Base-by-base conservation (phyloP, 352 stramenopile species). In the Phytophthora sp. region DNA sequence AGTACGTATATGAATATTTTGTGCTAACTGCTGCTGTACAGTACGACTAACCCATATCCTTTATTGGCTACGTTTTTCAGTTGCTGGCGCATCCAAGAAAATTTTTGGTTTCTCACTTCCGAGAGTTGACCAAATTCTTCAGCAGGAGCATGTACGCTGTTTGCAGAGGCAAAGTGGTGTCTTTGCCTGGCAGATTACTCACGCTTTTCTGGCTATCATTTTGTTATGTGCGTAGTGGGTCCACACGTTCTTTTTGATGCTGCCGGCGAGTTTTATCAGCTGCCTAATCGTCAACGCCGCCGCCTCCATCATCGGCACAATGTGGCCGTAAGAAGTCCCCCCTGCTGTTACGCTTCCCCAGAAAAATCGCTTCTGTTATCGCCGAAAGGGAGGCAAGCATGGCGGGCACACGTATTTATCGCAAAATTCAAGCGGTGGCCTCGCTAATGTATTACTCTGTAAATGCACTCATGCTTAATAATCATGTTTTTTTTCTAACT, bases 221-320 rank as follows among this genome's bases (percentile, higher is more conserved):
- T 45, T 66, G 37, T 32, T 72, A n/a, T n/a, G n/a, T 67, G n/a
- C 8, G 11, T 42, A 92, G 84, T 87, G 76, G 66, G 74, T 91
- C 28, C 84, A 93, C 53, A 87, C 82, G 30, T 90, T 90, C 54
- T 88, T 91, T 52, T 78, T 93, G 17, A 93, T 93, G 79, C 53
- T 93, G 11, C 84, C 84, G 50, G 82, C 84, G 17, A 91, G 82
- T 52, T 82, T 93, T 54, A 77, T 91, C 52, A 93, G 84, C 66
- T 93, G 84, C 62, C 51, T 93, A 44, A 81, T 93, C 48, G 80
- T 93, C 45, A 93, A 93, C 66, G 77, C 66, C 35, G 81, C 81
- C 15, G 79, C 77, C 39, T 87, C 80, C 32, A 81, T 91, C 41
- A 91, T 92, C 50, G 74, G 77, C 61, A 89, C 60, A n/a, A 78